Conservation (phyloP, 2,329 filamentous ascomycete species). For the Claviceps quebecensis region DNA sequence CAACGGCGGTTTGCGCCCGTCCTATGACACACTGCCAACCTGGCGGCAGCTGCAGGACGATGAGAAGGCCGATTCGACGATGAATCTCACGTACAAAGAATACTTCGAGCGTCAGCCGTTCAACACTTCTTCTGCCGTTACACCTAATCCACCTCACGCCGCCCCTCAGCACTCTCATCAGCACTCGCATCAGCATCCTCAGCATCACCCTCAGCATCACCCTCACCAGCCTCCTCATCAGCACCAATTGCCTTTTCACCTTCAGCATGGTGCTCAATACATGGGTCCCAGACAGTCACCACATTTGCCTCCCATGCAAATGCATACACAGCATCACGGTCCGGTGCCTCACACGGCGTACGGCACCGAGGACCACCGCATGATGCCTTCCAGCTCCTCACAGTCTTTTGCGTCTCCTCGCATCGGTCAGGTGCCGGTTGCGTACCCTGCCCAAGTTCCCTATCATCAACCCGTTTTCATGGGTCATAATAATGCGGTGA, state of each 20-base stretch:
- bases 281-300: constrained; percentile 56
- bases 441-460: constrained; percentile 56
- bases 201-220: too few relatives aligned
- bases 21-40: constrained; percentile 71
- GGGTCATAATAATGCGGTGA: constrained; percentile 54
- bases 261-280: constrained; percentile 59
- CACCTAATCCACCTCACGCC: constrained; percentile 54
- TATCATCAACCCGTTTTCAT: constrained; percentile 63
- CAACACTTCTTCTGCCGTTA: constrained; percentile 43
- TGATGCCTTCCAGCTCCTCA: constrained; percentile 73
- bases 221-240: constrained; percentile 43
- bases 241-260: constrained; percentile 69
- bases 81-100: constrained; percentile 56
- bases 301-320: constrained; percentile 64
- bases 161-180: constrained; percentile 66
- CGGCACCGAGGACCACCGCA: constrained; percentile 71
- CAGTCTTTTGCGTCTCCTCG: constrained; percentile 80
- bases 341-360: constrained; percentile 52
- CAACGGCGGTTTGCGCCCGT: constrained; percentile 71
- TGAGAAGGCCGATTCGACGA: constrained; percentile 53
- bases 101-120: constrained; percentile 60
- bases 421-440: constrained; percentile 54
- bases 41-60: constrained; percentile 65
- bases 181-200: constrained; percentile 64
- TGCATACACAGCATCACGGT: constrained; percentile 58